Conservation (phyloP, 805 yeast genomes). For the Saturnispora diversa region DNA sequence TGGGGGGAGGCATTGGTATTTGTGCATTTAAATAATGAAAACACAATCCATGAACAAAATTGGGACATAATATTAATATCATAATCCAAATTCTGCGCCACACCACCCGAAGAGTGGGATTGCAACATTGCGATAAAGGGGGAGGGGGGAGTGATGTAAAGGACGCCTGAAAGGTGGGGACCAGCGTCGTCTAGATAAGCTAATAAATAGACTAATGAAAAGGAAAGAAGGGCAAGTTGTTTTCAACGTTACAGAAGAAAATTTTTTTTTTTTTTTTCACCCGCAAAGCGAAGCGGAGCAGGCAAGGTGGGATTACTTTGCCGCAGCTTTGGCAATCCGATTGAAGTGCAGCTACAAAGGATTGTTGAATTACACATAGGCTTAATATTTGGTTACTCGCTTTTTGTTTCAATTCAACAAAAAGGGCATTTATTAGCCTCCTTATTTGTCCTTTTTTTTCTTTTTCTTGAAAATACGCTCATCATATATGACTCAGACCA, state of each 20-base stretch:
- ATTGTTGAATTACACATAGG: no score
- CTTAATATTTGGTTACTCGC: no score
- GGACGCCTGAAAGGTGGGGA: neutral
- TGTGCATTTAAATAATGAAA: conserved; percentile 53
- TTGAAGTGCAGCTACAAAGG: no score
- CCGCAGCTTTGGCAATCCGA: no score
- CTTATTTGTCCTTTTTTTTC: no score
- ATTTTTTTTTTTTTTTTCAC: neutral
- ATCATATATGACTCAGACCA: no score
- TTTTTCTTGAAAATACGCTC: no score
- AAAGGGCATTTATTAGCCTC: no score
- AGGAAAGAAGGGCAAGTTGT: neutral
- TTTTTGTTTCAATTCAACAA: no score
- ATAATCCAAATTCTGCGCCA: conserved; percentile 69
- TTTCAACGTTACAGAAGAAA: neutral
- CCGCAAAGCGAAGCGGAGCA: no score
- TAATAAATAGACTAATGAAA: conserved; percentile 10
- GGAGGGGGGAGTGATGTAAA: neutral
- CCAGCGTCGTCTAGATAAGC: conserved; percentile 8
- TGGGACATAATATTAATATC: conserved; percentile 71
- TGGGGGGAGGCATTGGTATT: conserved; percentile 35
- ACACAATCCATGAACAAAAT: conserved; percentile 68
- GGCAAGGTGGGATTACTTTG: no score
- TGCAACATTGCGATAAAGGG: neutral
- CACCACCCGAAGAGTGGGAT: conserved; percentile 49